Evolutionary conservation across 495 filamentous ascomycete genomes (phyloP).

Genomic region (Hyaloscypha variabilis): DNA sequence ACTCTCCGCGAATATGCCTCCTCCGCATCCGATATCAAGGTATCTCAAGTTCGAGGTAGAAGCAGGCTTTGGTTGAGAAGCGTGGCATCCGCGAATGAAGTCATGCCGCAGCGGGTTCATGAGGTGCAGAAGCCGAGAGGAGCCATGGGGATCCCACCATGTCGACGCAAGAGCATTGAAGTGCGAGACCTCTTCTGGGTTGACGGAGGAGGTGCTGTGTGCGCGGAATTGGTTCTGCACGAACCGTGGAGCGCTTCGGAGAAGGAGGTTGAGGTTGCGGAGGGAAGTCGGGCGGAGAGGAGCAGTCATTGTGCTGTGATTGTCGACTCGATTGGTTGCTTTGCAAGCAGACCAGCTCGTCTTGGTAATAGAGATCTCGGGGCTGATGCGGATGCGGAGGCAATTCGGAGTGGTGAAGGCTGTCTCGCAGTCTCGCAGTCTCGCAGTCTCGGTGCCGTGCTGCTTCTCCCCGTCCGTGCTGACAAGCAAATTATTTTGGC

Average conservation of each 20-base stretch:
- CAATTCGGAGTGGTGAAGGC: background rate
- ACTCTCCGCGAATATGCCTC: slow-evolving; percentile 93
- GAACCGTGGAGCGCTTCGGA: slow-evolving; percentile 30
- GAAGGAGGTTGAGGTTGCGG: slow-evolving; percentile 33
- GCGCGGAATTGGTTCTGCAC: slow-evolving; percentile 44
- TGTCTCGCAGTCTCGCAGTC: background rate
- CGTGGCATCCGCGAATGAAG: slow-evolving; percentile 77
- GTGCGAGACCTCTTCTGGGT: slow-evolving; percentile 85
- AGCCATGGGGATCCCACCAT: slow-evolving; percentile 97
- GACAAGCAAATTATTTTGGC: slow-evolving; percentile 22
- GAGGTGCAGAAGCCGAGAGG: slow-evolving; percentile 88
- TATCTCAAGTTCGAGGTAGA: slow-evolving; percentile 54
- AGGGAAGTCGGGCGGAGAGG: slow-evolving; percentile 28
- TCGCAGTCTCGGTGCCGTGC: no score
- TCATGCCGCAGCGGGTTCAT: slow-evolving; percentile 98
- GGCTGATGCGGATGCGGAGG: slow-evolving; percentile 1
- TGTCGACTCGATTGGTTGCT: background rate
- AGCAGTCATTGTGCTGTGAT: slow-evolving; percentile 11
- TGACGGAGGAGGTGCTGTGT: slow-evolving; percentile 62
- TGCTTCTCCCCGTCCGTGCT: no score
- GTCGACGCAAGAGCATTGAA: slow-evolving; percentile 90
- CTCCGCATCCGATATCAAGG: slow-evolving; percentile 94
- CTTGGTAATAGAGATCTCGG: background rate
- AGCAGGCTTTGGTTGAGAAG: slow-evolving; percentile 43
- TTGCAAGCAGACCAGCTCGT: background rate